Percentiles rank a stretch among this genome's conserved stretches.
Conservation (phyloP, 768 basidiomycete genomes). For the Cytidiella melzeri region DNA sequence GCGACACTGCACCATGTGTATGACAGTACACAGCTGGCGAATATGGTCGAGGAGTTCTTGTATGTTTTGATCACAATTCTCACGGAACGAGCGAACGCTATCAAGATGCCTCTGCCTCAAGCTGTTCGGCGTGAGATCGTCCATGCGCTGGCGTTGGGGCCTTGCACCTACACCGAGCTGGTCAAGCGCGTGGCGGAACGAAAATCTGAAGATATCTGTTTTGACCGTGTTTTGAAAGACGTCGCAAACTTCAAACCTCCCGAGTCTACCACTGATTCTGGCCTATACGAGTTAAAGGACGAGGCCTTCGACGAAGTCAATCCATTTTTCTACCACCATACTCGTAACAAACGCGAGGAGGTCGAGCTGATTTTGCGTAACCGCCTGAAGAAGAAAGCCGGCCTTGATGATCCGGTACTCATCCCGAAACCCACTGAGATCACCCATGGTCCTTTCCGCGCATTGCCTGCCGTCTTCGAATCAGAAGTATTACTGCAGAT, state of each 20-base stretch:
- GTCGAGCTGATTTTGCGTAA: slow-evolving; percentile 72
- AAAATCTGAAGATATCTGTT: slow-evolving; percentile 74
- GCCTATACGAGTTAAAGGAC: slow-evolving; percentile 84
- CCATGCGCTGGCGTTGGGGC: slow-evolving; percentile 84
- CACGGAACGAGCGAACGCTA: slow-evolving; percentile 74
- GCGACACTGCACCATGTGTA: slow-evolving; percentile 50
- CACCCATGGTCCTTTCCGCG: slow-evolving; percentile 59
- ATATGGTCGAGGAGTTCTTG: slow-evolving; percentile 90
- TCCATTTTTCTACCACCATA: slow-evolving; percentile 95
- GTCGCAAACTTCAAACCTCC: slow-evolving; percentile 83
- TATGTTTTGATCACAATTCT: slow-evolving; percentile 83
- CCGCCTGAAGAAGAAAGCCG: slow-evolving; percentile 59
- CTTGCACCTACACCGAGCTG: slow-evolving; percentile 86
- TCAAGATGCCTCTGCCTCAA: slow-evolving; percentile 53
- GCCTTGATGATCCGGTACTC: slow-evolving; percentile 61
- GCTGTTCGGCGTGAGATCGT: slow-evolving; percentile 81
- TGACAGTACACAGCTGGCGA: slow-evolving; percentile 63
- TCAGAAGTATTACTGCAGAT: slow-evolving; percentile 71
- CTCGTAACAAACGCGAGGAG: slow-evolving; percentile 88
- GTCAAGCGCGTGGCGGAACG: slow-evolving; percentile 88
- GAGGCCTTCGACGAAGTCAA: slow-evolving; percentile 83
- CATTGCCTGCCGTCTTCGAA: slow-evolving; percentile 58
- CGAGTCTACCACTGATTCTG: slow-evolving; percentile 69
- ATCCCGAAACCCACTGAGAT: slow-evolving; percentile 69
- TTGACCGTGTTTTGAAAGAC: slow-evolving; percentile 70